These are phyloP conservation scores for Aspergillus awamori DNA, from an alignment of 2,329 filamentous ascomycete species.

Conservation along the genomic window DNA sequence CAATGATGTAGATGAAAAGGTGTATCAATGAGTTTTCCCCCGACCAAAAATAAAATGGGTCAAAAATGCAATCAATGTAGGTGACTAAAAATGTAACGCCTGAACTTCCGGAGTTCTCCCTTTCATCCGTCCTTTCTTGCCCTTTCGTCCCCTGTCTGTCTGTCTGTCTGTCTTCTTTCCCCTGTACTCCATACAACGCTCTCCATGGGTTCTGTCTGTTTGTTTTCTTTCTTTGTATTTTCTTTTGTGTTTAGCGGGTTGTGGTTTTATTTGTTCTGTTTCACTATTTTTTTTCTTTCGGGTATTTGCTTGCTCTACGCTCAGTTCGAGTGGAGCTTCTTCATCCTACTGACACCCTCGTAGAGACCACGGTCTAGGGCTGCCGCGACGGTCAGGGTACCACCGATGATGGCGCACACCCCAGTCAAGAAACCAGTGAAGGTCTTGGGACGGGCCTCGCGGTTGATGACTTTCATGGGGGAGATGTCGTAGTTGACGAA, in stretches of 20 bases:
- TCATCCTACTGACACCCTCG: constrained; percentile 80
- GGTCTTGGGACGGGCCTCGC: constrained; percentile 84
- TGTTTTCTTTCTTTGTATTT: not conserved
- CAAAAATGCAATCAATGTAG: too few relatives aligned
- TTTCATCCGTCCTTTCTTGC: not conserved
- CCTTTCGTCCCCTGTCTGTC: not conserved
- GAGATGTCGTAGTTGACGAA: constrained; percentile 99
- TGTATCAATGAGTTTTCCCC: not conserved
- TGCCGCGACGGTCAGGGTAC: constrained; percentile 92
- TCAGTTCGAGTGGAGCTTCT: constrained; percentile 75
- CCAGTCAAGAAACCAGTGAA: constrained; percentile 92
- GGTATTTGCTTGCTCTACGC: not conserved
- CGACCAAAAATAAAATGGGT: not conserved
- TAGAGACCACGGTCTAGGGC: constrained; percentile 90
- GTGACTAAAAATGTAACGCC: constrained; percentile 1
- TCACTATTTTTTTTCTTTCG: not conserved
- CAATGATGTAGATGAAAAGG: not conserved
- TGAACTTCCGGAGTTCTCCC: constrained; percentile 10
- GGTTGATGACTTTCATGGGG: constrained; percentile 99
- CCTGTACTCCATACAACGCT: constrained; percentile 3
- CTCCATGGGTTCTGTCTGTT: not conserved
- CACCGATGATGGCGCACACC: constrained; percentile 90
- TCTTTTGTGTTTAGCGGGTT: constrained; percentile 1
- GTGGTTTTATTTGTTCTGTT: not conserved
- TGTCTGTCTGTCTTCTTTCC: not conserved